Base-by-base conservation (phyloP, 1,284 basidiomycete species). In the Phylloporus sp. region DNA sequence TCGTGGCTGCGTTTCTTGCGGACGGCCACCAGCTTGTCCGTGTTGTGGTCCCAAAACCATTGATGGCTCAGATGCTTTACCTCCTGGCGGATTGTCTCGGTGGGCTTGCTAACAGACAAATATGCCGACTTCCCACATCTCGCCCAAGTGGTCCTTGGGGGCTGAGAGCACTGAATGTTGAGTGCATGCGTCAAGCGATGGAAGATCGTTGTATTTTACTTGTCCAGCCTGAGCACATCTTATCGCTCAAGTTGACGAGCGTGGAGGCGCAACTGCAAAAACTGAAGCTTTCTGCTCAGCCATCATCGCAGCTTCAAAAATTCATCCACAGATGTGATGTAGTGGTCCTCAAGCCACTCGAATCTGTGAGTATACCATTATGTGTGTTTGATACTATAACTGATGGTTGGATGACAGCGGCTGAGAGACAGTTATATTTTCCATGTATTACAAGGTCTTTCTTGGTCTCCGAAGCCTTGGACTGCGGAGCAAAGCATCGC, bases 71-170 rank as follows among this genome's bases (percentile, higher is more conserved):
- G 19, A 64, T 23, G n/a, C 37, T 49, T 49, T 45, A 64, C 35
- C n/a, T 64, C 11, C 56, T 64, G 4, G 45, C 35, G 25, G 63
- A 64, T 52, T 57, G 63, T 3, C 63, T 64, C 7, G 56, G 63
- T 5, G 63, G 63, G 19, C 56, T 64, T 17, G 59, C 63, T 17
- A 59, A 64, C 56, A 47, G 63, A 64, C 63, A 25, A 43, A 59
- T 64, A 49, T 58, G 58, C n/a, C 27, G 29, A 19, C 45, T 64
- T 12, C 56, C 63, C 15, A 59, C 59, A n/a, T 64, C 63, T 29
- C 63, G 63, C 11, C 59, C 55, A 32, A 32, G 32, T 32, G n/a
- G n/a, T n/a, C n/a, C n/a, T n/a, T n/a, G n/a, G n/a, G n/a, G n/a
- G n/a, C 32, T 32, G 5, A 32, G 7, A 32, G 32, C 4, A 7